Percentiles rank a stretch among this genome's conserved stretches.
These are phyloP conservation scores for Andrographis paniculata DNA, from an alignment of 305 asterid genomes.

Conservation along the genomic window DNA sequence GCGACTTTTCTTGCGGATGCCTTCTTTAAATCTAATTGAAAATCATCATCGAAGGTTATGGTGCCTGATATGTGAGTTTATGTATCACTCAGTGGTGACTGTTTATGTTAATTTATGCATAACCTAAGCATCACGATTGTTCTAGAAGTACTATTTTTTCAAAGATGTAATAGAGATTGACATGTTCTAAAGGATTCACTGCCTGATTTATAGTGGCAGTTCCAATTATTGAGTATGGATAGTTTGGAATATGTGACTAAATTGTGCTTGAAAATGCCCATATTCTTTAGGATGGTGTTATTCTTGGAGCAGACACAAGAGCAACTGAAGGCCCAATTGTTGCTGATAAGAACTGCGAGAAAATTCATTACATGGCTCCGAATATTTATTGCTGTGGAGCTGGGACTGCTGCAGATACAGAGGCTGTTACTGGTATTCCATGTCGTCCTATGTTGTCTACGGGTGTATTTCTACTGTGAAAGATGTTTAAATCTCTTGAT, in stretches of 20 bases:
- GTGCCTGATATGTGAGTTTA: no score
- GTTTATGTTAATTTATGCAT: no score
- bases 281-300: slow-evolving; percentile 71
- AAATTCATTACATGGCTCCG: slow-evolving; percentile 90
- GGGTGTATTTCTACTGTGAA: no score
- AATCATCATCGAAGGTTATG: no score
- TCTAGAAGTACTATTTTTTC: no score
- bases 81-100: no score
- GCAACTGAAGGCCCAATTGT: slow-evolving; percentile 96
- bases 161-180: no score
- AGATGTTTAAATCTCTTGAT: no score
- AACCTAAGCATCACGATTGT: no score
- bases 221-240: background rate
- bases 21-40: no score
- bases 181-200: background rate
- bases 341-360: slow-evolving; percentile 95
- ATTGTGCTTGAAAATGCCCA: slow-evolving; percentile 10
- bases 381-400: slow-evolving; percentile 96
- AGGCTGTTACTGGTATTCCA: slow-evolving; percentile 72
- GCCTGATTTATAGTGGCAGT: slow-evolving; percentile 4
- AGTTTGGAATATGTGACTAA: slow-evolving; percentile 1
- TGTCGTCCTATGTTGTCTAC: slow-evolving; percentile 11
- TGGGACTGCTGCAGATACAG: slow-evolving; percentile 98
- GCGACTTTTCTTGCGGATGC: no score
- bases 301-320: slow-evolving; percentile 95